Evolutionary conservation across 306 rosid genomes (phyloP), one percentile per base, ranked within the genome.

Genomic region (Quillaja saponaria): DNA sequence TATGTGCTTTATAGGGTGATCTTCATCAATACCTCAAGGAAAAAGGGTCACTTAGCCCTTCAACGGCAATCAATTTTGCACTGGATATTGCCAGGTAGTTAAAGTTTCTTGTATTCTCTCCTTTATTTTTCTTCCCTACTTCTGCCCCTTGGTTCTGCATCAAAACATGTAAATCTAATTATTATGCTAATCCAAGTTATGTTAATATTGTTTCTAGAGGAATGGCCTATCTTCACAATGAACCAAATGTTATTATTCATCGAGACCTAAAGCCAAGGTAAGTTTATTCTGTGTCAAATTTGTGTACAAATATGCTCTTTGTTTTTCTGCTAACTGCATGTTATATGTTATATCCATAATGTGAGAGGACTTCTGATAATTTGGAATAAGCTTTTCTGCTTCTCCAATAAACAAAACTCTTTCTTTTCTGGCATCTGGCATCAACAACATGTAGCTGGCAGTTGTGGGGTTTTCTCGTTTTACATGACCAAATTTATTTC

Each of bases 151-250:
- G 31, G 31, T 25, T 25, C 31, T 25, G 4, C 31, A 25, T 25
- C 31, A 25, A 25, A 49, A 58, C 51, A 15, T 34, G 64, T 54
- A 37, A 40, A 51, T 70, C 56, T 66, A 61, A 61, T 50, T 13
- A 20, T 47, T 46, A 28, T 74, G 69, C 73, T 79, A 59, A 86
- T 72, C 12, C 58, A 51, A 44, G 39, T 56, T 25, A 33, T 76
- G 63, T 58, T 38, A 58, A 69, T 71, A 21, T 63, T 73, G 49
- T 60, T 46, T 72, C 66, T 81, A 90, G 97, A 79, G 97, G 97
- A 63, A 85, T 90, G 88, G 94, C 97, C 59, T 90, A 87, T 78
- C 96, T 90, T 75, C 97, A 90, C 87, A 90, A 81, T 35, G 97
- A 90, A 68, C 97, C 97, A 54, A 87, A 90, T 71, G 96, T 90